Percentiles rank a stretch among this genome's conserved stretches.
Evolutionary conservation across 257 asterid genomes (phyloP).

Genomic region (Petrea volubilis): DNA sequence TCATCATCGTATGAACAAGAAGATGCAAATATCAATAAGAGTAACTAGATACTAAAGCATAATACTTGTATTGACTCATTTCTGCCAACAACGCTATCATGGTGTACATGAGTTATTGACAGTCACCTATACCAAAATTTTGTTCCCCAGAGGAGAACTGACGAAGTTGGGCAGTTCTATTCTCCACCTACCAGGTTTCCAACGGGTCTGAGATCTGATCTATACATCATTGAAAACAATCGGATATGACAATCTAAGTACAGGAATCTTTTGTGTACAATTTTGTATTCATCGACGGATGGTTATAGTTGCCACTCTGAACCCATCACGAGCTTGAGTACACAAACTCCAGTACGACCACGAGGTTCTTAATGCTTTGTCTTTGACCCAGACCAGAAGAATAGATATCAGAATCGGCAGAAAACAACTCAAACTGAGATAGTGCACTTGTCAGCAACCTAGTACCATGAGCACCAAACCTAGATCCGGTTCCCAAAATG

Average conservation of each 20-base stretch:
- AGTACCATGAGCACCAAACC: not conserved
- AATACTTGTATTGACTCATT: not conserved
- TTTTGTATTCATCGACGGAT: constrained; percentile 19
- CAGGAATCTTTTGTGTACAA: constrained; percentile 32
- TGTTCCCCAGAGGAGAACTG: constrained; percentile 5
- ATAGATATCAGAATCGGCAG: constrained; percentile 13
- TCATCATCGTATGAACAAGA: not conserved
- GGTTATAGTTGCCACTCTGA: constrained; percentile 17
- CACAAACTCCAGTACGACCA: constrained; percentile 14
- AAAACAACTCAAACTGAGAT: not conserved
- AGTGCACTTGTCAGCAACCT: not conserved
- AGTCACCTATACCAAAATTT: constrained; percentile 22
- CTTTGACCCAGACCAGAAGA: constrained; percentile 25
- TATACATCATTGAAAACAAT: constrained; percentile 37
- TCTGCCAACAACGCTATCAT: constrained; percentile 18
- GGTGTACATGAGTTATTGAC: constrained; percentile 17
- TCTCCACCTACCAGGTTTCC: constrained; percentile 14
- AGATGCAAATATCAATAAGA: not conserved
- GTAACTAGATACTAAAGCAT: not conserved
- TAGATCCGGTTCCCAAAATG: constrained; percentile 11
- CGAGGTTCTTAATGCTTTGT: not conserved
- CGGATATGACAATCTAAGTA: constrained; percentile 31
- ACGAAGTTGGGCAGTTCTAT: constrained; percentile 1
- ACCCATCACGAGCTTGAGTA: constrained; percentile 12
- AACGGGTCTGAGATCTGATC: constrained; percentile 29